These are phyloP conservation scores for Geotrichum bryndzae DNA, from an alignment of 1,139 yeast genomes.

Conservation along the genomic window DNA sequence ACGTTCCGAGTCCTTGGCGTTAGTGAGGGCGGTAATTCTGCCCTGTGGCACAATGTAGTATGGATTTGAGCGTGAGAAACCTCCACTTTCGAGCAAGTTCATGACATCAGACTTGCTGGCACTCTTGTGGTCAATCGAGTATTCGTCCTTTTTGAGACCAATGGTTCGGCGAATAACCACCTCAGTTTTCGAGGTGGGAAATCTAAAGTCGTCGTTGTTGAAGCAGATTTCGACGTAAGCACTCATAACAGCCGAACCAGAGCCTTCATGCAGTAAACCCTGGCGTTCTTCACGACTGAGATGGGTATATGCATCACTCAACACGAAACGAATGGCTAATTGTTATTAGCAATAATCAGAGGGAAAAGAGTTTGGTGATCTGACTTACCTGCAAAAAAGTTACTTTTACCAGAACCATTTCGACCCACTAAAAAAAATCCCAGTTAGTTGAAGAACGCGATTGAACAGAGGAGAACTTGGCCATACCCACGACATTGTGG, in stretches of 20 bases:
- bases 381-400: constrained; percentile 61
- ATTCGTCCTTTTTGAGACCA: constrained; percentile 85
- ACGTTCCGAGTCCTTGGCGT: constrained; percentile 81
- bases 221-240: constrained; percentile 89
- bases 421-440: constrained; percentile 54
- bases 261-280: constrained; percentile 73
- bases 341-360: constrained; percentile 1
- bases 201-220: constrained; percentile 71
- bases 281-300: constrained; percentile 87
- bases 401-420: constrained; percentile 95
- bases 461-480: background rate
- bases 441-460: background rate
- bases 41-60: constrained; percentile 98
- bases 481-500: constrained; percentile 66
- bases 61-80: constrained; percentile 85
- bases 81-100: constrained; percentile 84
- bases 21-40: constrained; percentile 69
- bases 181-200: constrained; percentile 64
- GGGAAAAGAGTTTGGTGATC: background rate
- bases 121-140: constrained; percentile 66
- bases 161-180: constrained; percentile 78
- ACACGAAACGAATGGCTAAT: constrained; percentile 80
- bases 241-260: constrained; percentile 78
- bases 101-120: constrained; percentile 77
- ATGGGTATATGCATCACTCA: constrained; percentile 85